Base-by-base conservation (phyloP, 768 basidiomycete genomes). In the Xerocomus brunneocitrinus region DNA sequence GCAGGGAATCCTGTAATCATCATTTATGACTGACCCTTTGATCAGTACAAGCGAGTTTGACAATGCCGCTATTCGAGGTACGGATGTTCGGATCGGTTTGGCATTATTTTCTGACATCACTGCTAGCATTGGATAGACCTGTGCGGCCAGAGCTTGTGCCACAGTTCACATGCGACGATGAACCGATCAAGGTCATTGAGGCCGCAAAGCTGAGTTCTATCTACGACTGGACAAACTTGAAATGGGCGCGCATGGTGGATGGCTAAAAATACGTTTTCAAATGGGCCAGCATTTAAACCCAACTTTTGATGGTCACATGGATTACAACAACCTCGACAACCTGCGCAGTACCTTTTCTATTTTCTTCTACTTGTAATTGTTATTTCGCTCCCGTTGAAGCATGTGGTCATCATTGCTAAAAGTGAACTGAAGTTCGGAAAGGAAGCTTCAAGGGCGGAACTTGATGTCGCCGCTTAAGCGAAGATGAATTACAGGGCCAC, bases 401-500 rank as follows among this genome's bases (percentile, higher is more conserved):
- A 50, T 50, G 40, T 45, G 36, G 45, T 39, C 54, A 59, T 52
- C 59, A 50, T 60, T 55, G 38, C 39, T 19, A 16, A 43, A 27
- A 25, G 38, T 40, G 47, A 57, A 5, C 49, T 57, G 55, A 61
- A 58, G 24, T 28, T 44, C 47, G 54, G 50, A 44, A 44, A 44
- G 57, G 59, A 57, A 55, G 52, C 8, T 45, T 47, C 27, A 44
- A 44, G 43, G 59, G 54, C 65, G 64, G 65, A 58, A 49, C 63
- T 59, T 56, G 48, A 53, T 47, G 52, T 50, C 61, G 59, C 59
- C 50, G 59, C 56, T 51, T 62, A 62, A 47, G 57, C 58, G 66
- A 58, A 41, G 36, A 54, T 66, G 61, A 66, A 62, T 55, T 52
- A 22, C 57, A 68, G 66, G 67, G 62, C 55, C 54, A 28, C 44